Conservation (phyloP, 2,329 filamentous ascomycete genomes). For the Peltaster fructicola region DNA sequence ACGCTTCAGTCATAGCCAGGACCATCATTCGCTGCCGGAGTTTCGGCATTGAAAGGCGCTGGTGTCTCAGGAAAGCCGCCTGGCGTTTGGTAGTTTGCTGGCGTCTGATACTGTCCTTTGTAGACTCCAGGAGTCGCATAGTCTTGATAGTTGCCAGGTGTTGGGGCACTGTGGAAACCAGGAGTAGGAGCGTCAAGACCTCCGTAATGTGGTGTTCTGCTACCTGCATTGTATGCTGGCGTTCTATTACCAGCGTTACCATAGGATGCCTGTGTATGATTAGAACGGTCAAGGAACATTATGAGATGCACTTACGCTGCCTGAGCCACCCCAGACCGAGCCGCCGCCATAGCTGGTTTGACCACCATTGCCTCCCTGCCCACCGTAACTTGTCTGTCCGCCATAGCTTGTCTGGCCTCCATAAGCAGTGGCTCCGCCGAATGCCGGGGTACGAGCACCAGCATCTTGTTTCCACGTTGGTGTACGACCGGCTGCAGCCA, state of each 20-base stretch:
- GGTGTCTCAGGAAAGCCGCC: conserved; percentile 34
- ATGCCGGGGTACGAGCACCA: conserved; percentile 29
- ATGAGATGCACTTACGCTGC: conserved; percentile 6
- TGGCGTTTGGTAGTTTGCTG: conserved; percentile 16
- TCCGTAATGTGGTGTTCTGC: conserved; percentile 59
- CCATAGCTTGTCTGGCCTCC: conserved; percentile 50
- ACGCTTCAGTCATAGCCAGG: conserved; percentile 22
- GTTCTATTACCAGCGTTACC: conserved; percentile 19
- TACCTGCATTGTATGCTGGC: conserved; percentile 44
- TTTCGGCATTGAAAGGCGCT: conserved; percentile 34
- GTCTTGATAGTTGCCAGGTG: conserved; percentile 21
- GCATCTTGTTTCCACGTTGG: conserved; percentile 41
- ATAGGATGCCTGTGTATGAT: too few species aligned
- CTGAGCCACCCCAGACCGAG: conserved; percentile 7
- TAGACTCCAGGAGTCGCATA: conserved; percentile 23
- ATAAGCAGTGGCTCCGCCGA: conserved; percentile 25
- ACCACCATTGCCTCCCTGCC: conserved; percentile 22
- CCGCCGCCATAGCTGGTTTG: conserved; percentile 15
- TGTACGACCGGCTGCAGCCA: conserved; percentile 36
- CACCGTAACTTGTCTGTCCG: conserved; percentile 32
- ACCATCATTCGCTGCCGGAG: conserved; percentile 31
- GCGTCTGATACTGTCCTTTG: conserved; percentile 17
- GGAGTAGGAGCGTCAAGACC: conserved; percentile 47
- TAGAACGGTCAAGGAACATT: too few species aligned
- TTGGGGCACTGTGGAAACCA: conserved; percentile 25